phyloP scores from a whole-genome alignment of 164 flowering plant species.

The Echeveria elegans region DNA sequence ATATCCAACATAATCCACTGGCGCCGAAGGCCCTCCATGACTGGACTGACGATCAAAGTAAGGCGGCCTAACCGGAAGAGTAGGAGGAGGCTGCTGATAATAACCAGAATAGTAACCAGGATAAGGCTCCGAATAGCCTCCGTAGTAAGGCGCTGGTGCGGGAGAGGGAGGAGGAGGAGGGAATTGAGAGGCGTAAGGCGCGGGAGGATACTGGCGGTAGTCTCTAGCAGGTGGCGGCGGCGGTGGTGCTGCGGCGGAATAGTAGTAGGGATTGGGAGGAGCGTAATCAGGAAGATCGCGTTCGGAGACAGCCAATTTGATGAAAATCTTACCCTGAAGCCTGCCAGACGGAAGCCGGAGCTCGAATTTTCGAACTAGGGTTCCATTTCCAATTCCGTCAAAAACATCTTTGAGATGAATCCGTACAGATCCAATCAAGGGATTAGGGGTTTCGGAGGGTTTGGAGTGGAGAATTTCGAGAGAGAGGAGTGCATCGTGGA shows the following conservation, averaged over 20 bases:
- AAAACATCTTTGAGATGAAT: conserved; percentile 33
- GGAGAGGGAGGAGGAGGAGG: conserved; percentile 19
- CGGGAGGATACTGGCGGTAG: conserved; percentile 21
- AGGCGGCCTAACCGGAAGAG: conserved; percentile 14
- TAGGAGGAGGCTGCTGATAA: conserved; percentile 13
- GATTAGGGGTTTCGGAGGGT: conserved; percentile 56
- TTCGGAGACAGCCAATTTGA: conserved; percentile 46
- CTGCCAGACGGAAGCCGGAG: conserved; percentile 81
- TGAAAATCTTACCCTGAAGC: conserved; percentile 71
- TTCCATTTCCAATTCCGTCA: conserved; percentile 24
- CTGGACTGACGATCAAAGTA: conserved; percentile 30
- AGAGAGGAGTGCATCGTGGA: conserved; percentile 35
- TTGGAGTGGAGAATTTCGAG: conserved; percentile 67
- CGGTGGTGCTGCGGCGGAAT: conserved; percentile 24
- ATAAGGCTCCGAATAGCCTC: conserved; percentile 25
- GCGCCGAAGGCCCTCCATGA: conserved; percentile 61
- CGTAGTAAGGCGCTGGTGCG: conserved; percentile 15
- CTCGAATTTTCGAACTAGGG: conserved; percentile 29
- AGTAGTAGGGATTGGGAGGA: conserved; percentile 37
- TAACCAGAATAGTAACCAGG: conserved; percentile 23
- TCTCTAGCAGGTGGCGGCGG: conserved; percentile 26
- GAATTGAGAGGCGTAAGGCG: conserved; percentile 12
- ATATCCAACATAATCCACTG: conserved; percentile 49
- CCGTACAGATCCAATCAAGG: conserved; percentile 50
- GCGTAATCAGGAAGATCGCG: conserved; percentile 41